phyloP scores from a whole-genome alignment of 768 basidiomycete genomes.

The Neoboletus magnificus region DNA sequence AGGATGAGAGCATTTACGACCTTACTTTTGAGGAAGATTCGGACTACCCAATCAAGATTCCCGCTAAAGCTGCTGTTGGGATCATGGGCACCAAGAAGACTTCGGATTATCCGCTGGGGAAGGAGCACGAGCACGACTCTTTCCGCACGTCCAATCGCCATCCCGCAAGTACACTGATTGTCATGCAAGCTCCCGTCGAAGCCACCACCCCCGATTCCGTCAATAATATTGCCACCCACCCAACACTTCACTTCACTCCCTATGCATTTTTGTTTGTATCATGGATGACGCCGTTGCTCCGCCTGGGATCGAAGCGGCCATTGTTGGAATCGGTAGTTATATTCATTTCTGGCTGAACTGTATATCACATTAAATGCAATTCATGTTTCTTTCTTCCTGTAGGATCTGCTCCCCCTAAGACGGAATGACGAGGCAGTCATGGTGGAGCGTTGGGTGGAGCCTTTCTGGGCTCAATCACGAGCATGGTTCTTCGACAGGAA shows the following conservation, averaged over 20 bases:
- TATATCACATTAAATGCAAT: slow-evolving; percentile 19
- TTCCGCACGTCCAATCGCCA: background rate
- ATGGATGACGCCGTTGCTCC: slow-evolving; percentile 27
- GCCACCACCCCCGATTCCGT: slow-evolving; percentile 7
- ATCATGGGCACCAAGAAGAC: background rate
- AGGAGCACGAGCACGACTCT: background rate
- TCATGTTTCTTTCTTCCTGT: slow-evolving; percentile 3
- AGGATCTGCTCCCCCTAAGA: slow-evolving; percentile 27
- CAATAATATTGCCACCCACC: slow-evolving; percentile 21
- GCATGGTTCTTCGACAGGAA: slow-evolving; percentile 18
- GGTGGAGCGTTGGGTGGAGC: slow-evolving; percentile 23
- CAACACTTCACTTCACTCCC: slow-evolving; percentile 11
- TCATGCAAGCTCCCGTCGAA: slow-evolving; percentile 25
- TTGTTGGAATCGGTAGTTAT: slow-evolving; percentile 32
- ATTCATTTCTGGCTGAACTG: slow-evolving; percentile 21
- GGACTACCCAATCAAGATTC: slow-evolving; percentile 4
- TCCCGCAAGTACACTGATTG: slow-evolving; percentile 18
- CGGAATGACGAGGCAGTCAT: slow-evolving; percentile 24
- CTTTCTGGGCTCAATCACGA: slow-evolving; percentile 24
- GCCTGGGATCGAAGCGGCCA: slow-evolving; percentile 26
- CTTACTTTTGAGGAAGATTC: background rate
- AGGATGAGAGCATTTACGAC: slow-evolving; percentile 13
- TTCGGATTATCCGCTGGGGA: background rate
- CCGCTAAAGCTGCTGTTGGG: background rate
- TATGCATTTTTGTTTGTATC: slow-evolving; percentile 22